Evolutionary conservation across 2,329 filamentous ascomycete species (phyloP), one percentile per base, ranked within the genome.

Genomic region (Trichophyton rubrum): DNA sequence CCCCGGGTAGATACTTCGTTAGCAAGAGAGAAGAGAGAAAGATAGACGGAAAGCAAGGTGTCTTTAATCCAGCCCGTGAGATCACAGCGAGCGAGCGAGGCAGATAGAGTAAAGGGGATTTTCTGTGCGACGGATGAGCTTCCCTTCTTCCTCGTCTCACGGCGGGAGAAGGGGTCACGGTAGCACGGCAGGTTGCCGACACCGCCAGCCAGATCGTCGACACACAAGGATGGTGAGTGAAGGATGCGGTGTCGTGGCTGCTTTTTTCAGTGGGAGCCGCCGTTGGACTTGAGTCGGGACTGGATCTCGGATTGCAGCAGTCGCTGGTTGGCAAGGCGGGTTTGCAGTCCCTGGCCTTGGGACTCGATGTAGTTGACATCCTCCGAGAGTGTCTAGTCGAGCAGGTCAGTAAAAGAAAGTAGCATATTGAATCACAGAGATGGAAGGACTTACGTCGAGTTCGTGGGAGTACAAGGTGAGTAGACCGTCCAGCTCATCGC

Each of bases 291-390:
- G 24, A 99, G 81, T n/a, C 97, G 79, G 38, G 86, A 88, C 71
- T 95, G 85, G 1, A 99, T 81, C 72, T 99, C 93, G 64, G 86
- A 89, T 72, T 92, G 90, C 55, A 99, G 81, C 30, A 96, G 81
- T 72, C 96, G 96, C 72, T 99, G 93, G 68, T 99, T 99, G 45
- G 93, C 90, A 20, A 92, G 92, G 74, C 97, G 93, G 5, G 99
- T 92, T 69, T 99, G 93, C 55, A 99, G 78, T 78, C 93, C 93
- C 75, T 99, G 92, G 5, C 90, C 91, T 73, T 99, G 93, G 1
- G 93, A 90, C 76, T 99, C 93, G 65, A 99, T 97, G 71, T 95
- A 97, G 2, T 90, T 86, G 67, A 99, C 95, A 68, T 99, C 93
- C 57, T 97, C 92, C 61, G 91, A 90, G 33, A 99, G 80, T 56